Evolutionary conservation across 805 yeast species (phyloP).

Genomic region (Dipodascus albidus): DNA sequence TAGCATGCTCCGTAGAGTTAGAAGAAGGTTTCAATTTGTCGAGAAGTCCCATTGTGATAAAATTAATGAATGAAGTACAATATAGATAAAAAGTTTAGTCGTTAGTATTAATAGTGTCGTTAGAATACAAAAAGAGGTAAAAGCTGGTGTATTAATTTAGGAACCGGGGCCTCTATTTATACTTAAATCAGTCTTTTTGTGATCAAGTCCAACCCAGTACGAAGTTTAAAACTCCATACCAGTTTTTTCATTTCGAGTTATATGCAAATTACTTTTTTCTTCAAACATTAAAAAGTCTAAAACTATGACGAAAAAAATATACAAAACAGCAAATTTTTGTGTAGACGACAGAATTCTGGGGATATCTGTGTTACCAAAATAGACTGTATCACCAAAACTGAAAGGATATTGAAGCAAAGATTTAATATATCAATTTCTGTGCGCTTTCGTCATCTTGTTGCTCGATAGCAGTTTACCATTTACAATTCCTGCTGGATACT

Average conservation of each 20-base stretch:
- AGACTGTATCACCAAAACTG: too few relatives aligned
- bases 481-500: too few relatives aligned
- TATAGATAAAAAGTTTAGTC: background rate
- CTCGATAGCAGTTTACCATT: too few relatives aligned
- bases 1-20: background rate
- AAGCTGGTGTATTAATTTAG: background rate
- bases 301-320: background rate
- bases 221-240: background rate
- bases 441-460: too few relatives aligned
- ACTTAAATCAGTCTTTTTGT: background rate
- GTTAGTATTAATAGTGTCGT: too few relatives aligned
- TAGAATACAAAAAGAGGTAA: background rate
- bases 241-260: background rate
- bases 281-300: background rate
- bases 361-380: too few relatives aligned
- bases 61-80: background rate
- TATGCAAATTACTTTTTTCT: background rate
- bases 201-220: constrained; percentile 1
- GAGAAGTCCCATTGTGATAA: background rate
- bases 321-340: background rate
- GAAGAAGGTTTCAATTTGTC: background rate
- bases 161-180: background rate
- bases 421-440: too few relatives aligned
- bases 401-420: too few relatives aligned
- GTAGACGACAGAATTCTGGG: background rate